Evolutionary conservation across 106 monocot species (phyloP).

Genomic region (Posidonia australis): DNA sequence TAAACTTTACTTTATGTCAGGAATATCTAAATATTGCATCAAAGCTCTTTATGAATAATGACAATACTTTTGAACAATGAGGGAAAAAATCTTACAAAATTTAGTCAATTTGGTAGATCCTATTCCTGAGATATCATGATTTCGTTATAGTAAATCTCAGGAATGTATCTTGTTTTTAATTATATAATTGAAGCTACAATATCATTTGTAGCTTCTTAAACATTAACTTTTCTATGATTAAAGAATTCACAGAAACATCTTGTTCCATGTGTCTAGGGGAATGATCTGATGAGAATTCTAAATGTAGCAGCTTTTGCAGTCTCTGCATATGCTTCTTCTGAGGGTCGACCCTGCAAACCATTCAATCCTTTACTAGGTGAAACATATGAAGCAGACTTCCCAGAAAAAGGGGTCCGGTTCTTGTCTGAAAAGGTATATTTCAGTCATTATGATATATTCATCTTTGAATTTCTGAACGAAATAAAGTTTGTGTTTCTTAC

Average conservation of each 20-base stretch:
- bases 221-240: background rate
- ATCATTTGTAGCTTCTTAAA: background rate
- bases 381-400: constrained; percentile 89
- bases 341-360: constrained; percentile 93
- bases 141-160: too few relatives aligned
- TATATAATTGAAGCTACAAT: too few relatives aligned
- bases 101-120: too few relatives aligned
- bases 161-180: too few relatives aligned
- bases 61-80: too few relatives aligned
- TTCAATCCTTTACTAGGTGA: constrained; percentile 96
- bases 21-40: too few relatives aligned
- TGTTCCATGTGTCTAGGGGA: constrained; percentile 42
- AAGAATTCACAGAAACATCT: background rate
- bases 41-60: too few relatives aligned
- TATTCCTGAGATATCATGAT: too few relatives aligned
- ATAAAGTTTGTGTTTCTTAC: too few relatives aligned
- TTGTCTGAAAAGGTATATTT: constrained; percentile 97
- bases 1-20: too few relatives aligned
- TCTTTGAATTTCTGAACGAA: too few relatives aligned
- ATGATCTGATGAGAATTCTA: constrained; percentile 86
- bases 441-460: constrained; percentile 1
- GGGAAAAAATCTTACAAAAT: too few relatives aligned
- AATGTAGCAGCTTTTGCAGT: constrained; percentile 98
- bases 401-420: constrained; percentile 82
- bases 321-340: constrained; percentile 97